Base-by-base conservation (phyloP, 495 filamentous ascomycete species). In the Xylaria curta region DNA sequence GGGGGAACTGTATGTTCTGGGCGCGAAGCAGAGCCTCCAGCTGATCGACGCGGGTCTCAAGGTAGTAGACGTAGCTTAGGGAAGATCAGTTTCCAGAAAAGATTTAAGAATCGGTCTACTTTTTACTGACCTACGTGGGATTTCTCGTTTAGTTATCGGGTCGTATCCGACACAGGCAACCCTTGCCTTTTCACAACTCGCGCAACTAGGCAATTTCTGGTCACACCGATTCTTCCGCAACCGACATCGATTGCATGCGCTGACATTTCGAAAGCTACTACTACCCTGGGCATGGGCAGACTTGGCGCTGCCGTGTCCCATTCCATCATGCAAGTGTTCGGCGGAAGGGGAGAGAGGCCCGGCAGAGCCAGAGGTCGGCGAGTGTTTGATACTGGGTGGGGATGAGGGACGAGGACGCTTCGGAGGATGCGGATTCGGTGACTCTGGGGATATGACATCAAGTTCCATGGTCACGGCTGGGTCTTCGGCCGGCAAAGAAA, bases 221-320 rank as follows among this genome's bases (percentile, higher is more conserved):
- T 98, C 95, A 78, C 95, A 98, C 36, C 94, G 89, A 76, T 98
- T 97, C 83, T 98, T 98, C 74, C 95, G 89, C 73, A 95, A 82
- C 15, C 95, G 89, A 78, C 95, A 98, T 26, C 95, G 89, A 82
- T 97, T 97, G 80, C 95, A 98, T 60, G 95, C 95, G 73, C 92
- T 95, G 71, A 98, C 95, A 79, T 97, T 97, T 75, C 95, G 91
- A 81, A 98, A 97, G 75, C 81, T 87, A 75, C 82, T 86, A 68
- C 84, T 86, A 21, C 53, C 54, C 19, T 58, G 42, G 31, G 83
- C 82, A 28, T 58, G 42, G 44, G 83, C 82, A 24, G 80, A 77
- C 75, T 85, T 87, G 36, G 69, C 68, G 68, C 65, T 54, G 56
- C 60, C 69, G 6, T 73, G 76, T 21, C 74, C 68, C 28, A 66